Evolutionary conservation across 768 basidiomycete species (phyloP).

Genomic region (Suillus subluteus): DNA sequence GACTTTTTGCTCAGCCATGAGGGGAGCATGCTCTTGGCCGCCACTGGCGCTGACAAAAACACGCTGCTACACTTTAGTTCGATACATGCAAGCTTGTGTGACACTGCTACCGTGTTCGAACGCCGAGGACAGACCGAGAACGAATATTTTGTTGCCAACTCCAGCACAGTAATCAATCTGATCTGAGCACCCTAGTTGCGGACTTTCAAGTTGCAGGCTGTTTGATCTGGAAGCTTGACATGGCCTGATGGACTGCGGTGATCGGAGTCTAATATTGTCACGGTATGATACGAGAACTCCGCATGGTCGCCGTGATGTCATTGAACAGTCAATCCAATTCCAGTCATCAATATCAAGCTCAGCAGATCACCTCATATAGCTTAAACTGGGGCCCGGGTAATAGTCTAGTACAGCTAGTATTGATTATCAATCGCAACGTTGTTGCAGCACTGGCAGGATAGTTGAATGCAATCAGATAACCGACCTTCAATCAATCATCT

Average conservation of each 20-base stretch:
- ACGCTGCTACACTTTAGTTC: not conserved
- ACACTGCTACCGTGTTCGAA: not conserved
- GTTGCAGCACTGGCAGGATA: not conserved
- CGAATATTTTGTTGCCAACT: not conserved
- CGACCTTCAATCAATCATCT: conserved; percentile 17
- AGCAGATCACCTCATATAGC: not conserved
- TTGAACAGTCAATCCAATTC: not conserved
- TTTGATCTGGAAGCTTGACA: not conserved
- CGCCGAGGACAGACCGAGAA: not conserved
- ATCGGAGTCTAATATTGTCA: not conserved
- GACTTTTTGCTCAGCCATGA: conserved; percentile 37
- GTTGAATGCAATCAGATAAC: not conserved
- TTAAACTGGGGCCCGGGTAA: not conserved
- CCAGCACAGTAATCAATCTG: not conserved
- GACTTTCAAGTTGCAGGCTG: not conserved
- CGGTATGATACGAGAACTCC: not conserved
- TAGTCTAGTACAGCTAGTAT: not conserved
- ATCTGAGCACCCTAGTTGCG: not conserved
- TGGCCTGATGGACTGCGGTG: not conserved
- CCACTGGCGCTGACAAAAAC: not conserved
- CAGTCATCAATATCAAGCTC: not conserved
- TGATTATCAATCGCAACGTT: not conserved
- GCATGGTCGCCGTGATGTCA: not conserved
- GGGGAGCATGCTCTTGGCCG: conserved; percentile 24
- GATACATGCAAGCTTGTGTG: not conserved